Percentiles rank a stretch among this genome's conserved stretches.
Evolutionary conservation across 176 grass and related monocot species (phyloP).

Genomic region (Musa schizocarpa): DNA sequence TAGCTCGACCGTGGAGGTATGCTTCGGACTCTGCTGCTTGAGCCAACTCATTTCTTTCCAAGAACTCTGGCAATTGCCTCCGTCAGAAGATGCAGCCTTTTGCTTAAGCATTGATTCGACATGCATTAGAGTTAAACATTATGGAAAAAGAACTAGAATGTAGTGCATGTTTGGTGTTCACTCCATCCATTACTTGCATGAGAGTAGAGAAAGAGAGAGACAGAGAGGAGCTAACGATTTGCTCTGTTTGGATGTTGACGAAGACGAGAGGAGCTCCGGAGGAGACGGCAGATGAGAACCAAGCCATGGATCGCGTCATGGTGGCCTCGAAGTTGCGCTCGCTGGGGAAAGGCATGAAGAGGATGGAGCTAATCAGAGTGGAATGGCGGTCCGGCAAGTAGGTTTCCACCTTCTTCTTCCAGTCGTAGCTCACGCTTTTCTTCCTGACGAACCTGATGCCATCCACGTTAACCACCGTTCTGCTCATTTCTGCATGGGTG

Average conservation of each 20-base stretch:
- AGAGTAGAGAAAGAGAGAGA: not conserved
- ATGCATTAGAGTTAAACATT: too few relatives aligned
- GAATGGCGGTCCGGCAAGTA: not conserved
- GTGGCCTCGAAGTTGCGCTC: slow-evolving; percentile 2
- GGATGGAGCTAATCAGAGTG: not conserved
- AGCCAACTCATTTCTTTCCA: not conserved
- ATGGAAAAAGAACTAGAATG: too few relatives aligned
- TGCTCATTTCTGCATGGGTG: slow-evolving; percentile 1
- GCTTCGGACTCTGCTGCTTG: not conserved
- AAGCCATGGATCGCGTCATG: slow-evolving; percentile 7
- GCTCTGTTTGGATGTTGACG: slow-evolving; percentile 15
- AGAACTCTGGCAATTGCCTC: not conserved
- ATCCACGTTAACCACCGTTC: not conserved
- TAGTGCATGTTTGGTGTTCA: too few relatives aligned
- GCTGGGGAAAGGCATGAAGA: not conserved
- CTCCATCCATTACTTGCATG: too few relatives aligned
- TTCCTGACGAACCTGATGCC: not conserved
- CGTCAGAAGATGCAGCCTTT: not conserved
- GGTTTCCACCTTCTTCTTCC: not conserved
- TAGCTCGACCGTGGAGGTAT: not conserved
- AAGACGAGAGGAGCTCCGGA: slow-evolving; percentile 8
- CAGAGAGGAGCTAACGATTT: not conserved
- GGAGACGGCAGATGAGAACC: slow-evolving; percentile 10
- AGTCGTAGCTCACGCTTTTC: not conserved
- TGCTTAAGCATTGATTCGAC: not conserved